Conservation (phyloP, 371 early-diverging fungal genomes). For the Apophysomyces sp. region DNA sequence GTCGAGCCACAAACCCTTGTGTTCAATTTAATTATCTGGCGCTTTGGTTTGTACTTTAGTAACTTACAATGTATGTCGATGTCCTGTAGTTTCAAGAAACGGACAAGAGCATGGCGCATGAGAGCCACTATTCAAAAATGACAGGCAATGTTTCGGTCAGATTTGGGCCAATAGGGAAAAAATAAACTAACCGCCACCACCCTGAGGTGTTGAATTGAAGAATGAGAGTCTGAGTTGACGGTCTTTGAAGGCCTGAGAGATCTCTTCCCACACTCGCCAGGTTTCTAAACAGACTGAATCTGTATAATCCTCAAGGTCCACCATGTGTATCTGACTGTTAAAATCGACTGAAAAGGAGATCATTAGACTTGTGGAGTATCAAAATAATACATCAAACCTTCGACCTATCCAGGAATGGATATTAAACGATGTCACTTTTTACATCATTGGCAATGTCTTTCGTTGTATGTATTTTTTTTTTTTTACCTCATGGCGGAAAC, state of each 20-base stretch:
- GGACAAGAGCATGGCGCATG: conserved; percentile 84
- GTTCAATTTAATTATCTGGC: not conserved
- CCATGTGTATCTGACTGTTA: conserved; percentile 61
- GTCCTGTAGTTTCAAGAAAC: conserved; percentile 64
- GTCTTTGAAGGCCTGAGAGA: conserved; percentile 48
- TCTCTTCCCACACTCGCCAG: conserved; percentile 56
- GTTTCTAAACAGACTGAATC: conserved; percentile 56
- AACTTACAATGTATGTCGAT: conserved; percentile 66
- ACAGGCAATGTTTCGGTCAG: not conserved
- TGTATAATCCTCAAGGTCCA: conserved; percentile 59
- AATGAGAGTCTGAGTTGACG: conserved; percentile 63
- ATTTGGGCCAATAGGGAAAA: not conserved
- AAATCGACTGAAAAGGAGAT: conserved; percentile 54
- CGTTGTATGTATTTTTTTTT: not conserved
- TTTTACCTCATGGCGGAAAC: conserved; percentile 40
- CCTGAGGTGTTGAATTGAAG: conserved; percentile 87
- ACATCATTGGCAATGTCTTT: too few relatives aligned
- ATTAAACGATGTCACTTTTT: not conserved
- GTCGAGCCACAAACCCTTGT: conserved; percentile 71
- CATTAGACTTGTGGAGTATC: too few relatives aligned
- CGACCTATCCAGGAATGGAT: conserved; percentile 27
- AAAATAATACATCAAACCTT: conserved; percentile 34
- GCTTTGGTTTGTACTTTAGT: not conserved
- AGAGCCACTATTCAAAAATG: conserved; percentile 64
- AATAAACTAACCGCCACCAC: conserved; percentile 69